These are phyloP conservation scores for Polyporus tsugae DNA, from an alignment of 1,284 basidiomycete species.

Conservation along the genomic window DNA sequence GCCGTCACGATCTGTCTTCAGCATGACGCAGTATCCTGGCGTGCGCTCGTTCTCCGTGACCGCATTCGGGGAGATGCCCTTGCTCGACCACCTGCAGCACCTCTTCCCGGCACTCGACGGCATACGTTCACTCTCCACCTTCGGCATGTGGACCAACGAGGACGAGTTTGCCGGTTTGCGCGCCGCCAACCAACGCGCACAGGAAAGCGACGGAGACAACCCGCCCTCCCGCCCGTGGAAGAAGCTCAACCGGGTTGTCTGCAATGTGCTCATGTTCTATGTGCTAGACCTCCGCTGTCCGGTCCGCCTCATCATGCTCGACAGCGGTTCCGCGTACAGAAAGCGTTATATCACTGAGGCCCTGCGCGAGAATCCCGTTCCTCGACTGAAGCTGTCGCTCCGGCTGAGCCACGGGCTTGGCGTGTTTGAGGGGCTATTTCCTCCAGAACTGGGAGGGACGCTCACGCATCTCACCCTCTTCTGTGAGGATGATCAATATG, in stretches of 20 bases:
- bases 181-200: neutral
- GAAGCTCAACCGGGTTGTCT: neutral
- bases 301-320: neutral
- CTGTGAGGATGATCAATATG: neutral
- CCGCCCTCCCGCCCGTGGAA: neutral
- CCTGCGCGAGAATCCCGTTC: neutral
- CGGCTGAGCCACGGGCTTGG: neutral
- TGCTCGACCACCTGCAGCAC: neutral
- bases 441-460: neutral
- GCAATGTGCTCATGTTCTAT: neutral
- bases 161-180: neutral
- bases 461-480: constrained; percentile 1
- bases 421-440: neutral
- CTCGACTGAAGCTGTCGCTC: neutral
- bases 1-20: neutral
- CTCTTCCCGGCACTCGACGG: neutral
- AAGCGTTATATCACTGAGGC: neutral
- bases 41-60: neutral
- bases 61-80: neutral
- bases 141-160: neutral
- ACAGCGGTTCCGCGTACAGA: neutral
- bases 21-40: neutral
- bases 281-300: neutral
- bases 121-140: neutral
- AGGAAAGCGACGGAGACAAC: neutral